Evolutionary conservation across 2,329 filamentous ascomycete species (phyloP), one percentile per base, ranked within the genome.

Genomic region (Nothophaeocryptopus gaeumannii): DNA sequence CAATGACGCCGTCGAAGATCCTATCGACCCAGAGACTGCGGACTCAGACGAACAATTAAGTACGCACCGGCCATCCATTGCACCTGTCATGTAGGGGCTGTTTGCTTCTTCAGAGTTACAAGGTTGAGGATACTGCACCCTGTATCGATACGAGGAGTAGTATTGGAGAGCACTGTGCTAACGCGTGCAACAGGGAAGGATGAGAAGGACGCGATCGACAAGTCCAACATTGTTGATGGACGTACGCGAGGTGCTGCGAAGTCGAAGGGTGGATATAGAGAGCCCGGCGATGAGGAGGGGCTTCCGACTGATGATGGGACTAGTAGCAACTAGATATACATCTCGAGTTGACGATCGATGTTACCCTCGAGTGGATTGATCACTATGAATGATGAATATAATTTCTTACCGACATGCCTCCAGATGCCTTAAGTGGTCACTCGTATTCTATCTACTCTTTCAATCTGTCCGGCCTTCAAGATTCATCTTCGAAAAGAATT

Each of bases 211-310:
- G 75, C 75, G 2, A 78, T 79, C 37, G 71, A 79, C 45, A 48
- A 70, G 53, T 60, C 51, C 46, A 78, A 78, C 54, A 77, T 79
- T 34, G 58, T 79, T 5, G 66, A 72, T 3, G 65, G 63, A 20
- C 72, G 74, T 29, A 78, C 76, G 7, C 69, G 76, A 13, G 75
- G 75, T 47, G 75, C 74, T 0, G 61, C 72, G 0, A 76, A 76
- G 67, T 32, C 65, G 35, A 53, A 64, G 32, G 75, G 76, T 13
- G 67, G 68, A 0, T 79, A 79, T 57, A 55, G 61, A 1, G 76
- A 79, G 69, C 77, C 76, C n/a, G 73, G 74, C 29, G 77, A 79
- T 56, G 75, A 78, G 47, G 76, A 78, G 64, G 71, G 63, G 39
- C 42, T 67, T 32, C 63, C 63, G 2, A 53, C 54, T 20, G 53